phyloP scores from a whole-genome alignment of 768 basidiomycete genomes.

The Pisolithus tinctorius region DNA sequence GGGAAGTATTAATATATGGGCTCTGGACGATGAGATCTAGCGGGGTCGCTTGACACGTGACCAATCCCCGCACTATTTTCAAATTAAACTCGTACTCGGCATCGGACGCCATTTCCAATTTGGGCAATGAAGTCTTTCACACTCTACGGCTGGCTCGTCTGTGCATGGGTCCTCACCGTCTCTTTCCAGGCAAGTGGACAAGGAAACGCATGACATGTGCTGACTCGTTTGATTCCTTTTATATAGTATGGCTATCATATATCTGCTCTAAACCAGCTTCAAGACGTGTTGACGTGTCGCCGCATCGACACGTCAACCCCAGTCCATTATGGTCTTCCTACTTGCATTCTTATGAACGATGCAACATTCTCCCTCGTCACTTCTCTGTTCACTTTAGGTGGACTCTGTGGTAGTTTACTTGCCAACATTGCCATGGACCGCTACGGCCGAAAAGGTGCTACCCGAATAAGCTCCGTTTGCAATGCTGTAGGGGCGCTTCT shows the following conservation, averaged over 20 bases:
- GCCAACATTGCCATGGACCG: constrained; percentile 66
- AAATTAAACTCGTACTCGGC: too few relatives aligned
- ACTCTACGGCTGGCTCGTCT: constrained; percentile 55
- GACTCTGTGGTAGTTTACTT: constrained; percentile 66
- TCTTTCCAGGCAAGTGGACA: constrained; percentile 42
- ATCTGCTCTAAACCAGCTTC: constrained; percentile 85
- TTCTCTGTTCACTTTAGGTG: constrained; percentile 81
- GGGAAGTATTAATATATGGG: too few relatives aligned
- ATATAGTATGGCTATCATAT: constrained; percentile 87
- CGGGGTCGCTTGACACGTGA: too few relatives aligned
- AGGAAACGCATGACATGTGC: neutral
- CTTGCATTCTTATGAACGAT: constrained; percentile 77
- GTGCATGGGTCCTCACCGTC: constrained; percentile 59
- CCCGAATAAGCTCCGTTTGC: constrained; percentile 49
- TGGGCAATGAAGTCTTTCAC: constrained; percentile 37
- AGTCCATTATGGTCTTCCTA: constrained; percentile 40
- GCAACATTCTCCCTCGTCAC: constrained; percentile 79
- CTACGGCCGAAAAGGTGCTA: constrained; percentile 64
- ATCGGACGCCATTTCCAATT: neutral
- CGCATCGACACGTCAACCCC: constrained; percentile 10
- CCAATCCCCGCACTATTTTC: too few relatives aligned
- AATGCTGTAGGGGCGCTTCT: constrained; percentile 53
- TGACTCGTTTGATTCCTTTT: neutral
- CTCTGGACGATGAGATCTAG: too few relatives aligned
- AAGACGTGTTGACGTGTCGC: constrained; percentile 70